Evolutionary conservation across 805 yeast species (phyloP).

Genomic region (Kuraishia capsulata): DNA sequence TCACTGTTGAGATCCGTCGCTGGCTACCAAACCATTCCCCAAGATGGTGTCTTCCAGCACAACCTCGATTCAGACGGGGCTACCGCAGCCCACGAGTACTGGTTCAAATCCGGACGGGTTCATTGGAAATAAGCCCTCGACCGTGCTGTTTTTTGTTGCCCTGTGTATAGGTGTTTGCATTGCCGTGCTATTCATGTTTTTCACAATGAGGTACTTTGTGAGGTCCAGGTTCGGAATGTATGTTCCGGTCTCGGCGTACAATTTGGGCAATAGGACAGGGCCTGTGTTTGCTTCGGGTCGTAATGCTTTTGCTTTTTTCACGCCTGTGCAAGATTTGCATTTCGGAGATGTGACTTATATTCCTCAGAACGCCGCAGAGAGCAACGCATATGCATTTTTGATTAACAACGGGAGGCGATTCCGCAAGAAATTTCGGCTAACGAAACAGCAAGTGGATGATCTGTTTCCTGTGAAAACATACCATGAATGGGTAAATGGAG

Average conservation of each 20-base stretch:
- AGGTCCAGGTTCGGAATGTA: constrained; percentile 49
- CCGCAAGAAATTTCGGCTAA: constrained; percentile 36
- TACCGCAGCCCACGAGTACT: no score
- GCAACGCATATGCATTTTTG: neutral
- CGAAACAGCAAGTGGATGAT: constrained; percentile 49
- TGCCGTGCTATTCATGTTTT: constrained; percentile 46
- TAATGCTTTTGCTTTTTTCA: constrained; percentile 5
- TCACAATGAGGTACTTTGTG: constrained; percentile 52
- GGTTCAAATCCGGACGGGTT: constrained; percentile 6
- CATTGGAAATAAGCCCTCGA: constrained; percentile 44
- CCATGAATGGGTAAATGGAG: constrained; percentile 52
- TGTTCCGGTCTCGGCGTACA: constrained; percentile 22
- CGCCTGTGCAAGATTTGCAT: neutral
- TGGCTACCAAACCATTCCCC: no score
- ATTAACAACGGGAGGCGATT: constrained; percentile 1
- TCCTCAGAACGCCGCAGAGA: neutral
- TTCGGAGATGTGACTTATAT: neutral
- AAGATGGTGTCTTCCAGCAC: neutral
- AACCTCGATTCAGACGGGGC: neutral
- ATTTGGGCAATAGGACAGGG: neutral
- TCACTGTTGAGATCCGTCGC: no score
- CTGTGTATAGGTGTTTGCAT: constrained; percentile 52
- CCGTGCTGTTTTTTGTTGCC: constrained; percentile 56
- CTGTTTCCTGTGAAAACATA: constrained; percentile 52
- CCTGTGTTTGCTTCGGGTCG: constrained; percentile 3